Conservation (phyloP, 768 basidiomycete species). For the Obba rivulosa region DNA sequence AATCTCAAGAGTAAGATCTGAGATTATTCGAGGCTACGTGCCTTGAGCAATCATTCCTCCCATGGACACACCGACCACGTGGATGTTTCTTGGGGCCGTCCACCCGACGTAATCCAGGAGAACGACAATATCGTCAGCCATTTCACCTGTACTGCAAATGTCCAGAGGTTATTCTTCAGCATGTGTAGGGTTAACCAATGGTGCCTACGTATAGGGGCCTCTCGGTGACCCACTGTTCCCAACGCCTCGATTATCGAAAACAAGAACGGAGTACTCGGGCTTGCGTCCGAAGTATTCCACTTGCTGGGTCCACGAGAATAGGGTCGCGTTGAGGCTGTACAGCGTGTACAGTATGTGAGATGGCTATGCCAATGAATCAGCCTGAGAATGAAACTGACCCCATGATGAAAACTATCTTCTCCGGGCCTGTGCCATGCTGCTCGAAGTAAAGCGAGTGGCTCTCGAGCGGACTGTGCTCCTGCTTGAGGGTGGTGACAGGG, state of each 20-base stretch:
- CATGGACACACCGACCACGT: slow-evolving; percentile 70
- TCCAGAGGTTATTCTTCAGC: neutral
- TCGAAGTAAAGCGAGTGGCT: slow-evolving; percentile 79
- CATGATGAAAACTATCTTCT: slow-evolving; percentile 75
- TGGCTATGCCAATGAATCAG: neutral
- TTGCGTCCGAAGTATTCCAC: slow-evolving; percentile 57
- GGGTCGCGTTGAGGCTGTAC: slow-evolving; percentile 53
- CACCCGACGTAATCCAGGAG: slow-evolving; percentile 70
- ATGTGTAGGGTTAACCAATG: neutral
- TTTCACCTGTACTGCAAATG: slow-evolving; percentile 53
- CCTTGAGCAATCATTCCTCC: slow-evolving; percentile 87
- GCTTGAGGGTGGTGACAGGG: slow-evolving; percentile 52
- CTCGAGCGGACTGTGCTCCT: slow-evolving; percentile 44
- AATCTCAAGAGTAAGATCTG: neutral
- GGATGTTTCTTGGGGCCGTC: slow-evolving; percentile 54
- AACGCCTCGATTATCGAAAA: slow-evolving; percentile 84
- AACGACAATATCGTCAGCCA: slow-evolving; percentile 70
- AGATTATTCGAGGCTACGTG: slow-evolving; percentile 15
- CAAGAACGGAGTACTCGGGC: slow-evolving; percentile 53
- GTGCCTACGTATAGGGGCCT: slow-evolving; percentile 74
- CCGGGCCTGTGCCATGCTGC: slow-evolving; percentile 61
- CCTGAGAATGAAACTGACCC: slow-evolving; percentile 36
- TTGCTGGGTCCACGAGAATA: slow-evolving; percentile 60
- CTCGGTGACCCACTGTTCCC: slow-evolving; percentile 66
- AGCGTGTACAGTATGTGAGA: neutral